A percentile compares a stretch with the other conserved stretches of the same genome.
phyloP scores from a whole-genome alignment of 805 yeast species.

The Blastobotrys terrestris region DNA sequence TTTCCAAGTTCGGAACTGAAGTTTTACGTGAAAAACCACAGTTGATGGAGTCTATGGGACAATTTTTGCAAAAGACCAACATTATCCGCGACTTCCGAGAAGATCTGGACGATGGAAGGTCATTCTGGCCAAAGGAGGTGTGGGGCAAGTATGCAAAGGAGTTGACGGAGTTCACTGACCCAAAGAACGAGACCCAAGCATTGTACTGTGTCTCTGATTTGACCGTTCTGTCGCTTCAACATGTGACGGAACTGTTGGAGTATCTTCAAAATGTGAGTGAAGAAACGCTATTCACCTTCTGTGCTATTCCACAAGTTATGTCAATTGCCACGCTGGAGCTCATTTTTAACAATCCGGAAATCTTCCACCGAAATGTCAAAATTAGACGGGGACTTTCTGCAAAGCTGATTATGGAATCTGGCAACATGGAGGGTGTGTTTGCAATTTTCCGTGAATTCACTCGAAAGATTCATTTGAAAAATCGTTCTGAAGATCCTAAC shows the following conservation, averaged over 20 bases:
- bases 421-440: slow-evolving; percentile 70
- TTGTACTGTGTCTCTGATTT: slow-evolving; percentile 74
- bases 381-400: slow-evolving; percentile 87
- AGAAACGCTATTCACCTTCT: slow-evolving; percentile 78
- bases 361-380: slow-evolving; percentile 70
- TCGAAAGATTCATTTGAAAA: slow-evolving; percentile 69
- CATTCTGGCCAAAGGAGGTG: slow-evolving; percentile 93
- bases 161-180: slow-evolving; percentile 52
- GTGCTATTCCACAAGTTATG: slow-evolving; percentile 99
- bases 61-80: slow-evolving; percentile 91
- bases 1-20: slow-evolving; percentile 62
- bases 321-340: slow-evolving; percentile 90
- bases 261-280: slow-evolving; percentile 75
- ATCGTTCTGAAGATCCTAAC: slow-evolving; percentile 78
- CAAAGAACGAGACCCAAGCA: slow-evolving; percentile 47
- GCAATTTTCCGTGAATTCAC: slow-evolving; percentile 70
- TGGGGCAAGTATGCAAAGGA: slow-evolving; percentile 74
- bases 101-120: slow-evolving; percentile 84
- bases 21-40: slow-evolving; percentile 47
- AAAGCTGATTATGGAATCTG: slow-evolving; percentile 61
- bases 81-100: slow-evolving; percentile 93
- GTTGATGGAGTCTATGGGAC: slow-evolving; percentile 82
- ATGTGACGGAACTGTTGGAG: slow-evolving; percentile 67
- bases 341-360: slow-evolving; percentile 72
- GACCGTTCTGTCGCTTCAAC: slow-evolving; percentile 70